phyloP scores from a whole-genome alignment of 805 yeast genomes.

The Lachancea quebecensis region DNA sequence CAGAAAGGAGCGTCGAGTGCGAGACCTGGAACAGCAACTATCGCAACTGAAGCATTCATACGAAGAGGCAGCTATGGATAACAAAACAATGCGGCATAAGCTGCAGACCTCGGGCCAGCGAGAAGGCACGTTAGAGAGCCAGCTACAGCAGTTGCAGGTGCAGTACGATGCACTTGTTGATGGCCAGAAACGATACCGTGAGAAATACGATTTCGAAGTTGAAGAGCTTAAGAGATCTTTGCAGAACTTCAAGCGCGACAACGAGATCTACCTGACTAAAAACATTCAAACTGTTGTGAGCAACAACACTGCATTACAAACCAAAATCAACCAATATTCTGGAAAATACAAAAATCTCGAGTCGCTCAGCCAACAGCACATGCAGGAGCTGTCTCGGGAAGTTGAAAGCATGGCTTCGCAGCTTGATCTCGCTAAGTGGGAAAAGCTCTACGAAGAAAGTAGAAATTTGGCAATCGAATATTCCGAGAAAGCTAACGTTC shows the following conservation, averaged over 20 bases:
- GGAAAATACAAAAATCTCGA: constrained; percentile 10
- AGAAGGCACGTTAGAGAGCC: constrained; percentile 12
- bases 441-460: constrained; percentile 14
- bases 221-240: constrained; percentile 6
- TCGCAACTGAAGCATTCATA: constrained; percentile 9
- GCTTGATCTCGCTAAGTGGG: constrained; percentile 16
- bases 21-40: constrained; percentile 51
- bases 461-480: constrained; percentile 14
- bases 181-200: constrained; percentile 21
- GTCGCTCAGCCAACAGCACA: constrained; percentile 8
- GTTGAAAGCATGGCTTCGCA: constrained; percentile 10
- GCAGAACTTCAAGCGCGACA: constrained; percentile 1
- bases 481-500: constrained; percentile 14
- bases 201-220: constrained; percentile 20
- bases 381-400: constrained; percentile 7
- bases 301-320: constrained; percentile 4
- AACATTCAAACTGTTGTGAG: background rate
- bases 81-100: constrained; percentile 2
- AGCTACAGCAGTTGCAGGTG: constrained; percentile 14
- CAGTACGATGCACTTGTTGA: constrained; percentile 24
- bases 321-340: constrained; percentile 2
- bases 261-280: background rate
- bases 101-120: constrained; percentile 1
- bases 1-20: constrained; percentile 62
- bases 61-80: constrained; percentile 5